Evolutionary conservation across 371 early-diverging fungal species (phyloP).

Genomic region (Chytridium lagenaria): DNA sequence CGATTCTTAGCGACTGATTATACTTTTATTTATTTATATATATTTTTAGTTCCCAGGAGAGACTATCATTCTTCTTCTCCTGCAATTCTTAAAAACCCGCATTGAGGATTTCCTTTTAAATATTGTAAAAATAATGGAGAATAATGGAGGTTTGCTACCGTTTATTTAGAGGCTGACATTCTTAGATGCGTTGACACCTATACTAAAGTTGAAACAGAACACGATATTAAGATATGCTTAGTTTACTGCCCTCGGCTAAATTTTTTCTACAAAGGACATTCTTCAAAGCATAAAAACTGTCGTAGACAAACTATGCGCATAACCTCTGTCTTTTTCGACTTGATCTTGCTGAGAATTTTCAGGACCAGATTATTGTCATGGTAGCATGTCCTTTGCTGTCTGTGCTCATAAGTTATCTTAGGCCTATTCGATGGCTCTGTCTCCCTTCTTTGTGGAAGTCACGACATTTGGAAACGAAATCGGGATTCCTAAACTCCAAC

Average conservation of each 20-base stretch:
- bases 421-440: conserved; percentile 18
- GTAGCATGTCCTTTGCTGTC: neutral
- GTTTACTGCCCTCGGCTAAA: neutral
- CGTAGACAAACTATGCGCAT: neutral
- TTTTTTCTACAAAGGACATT: neutral
- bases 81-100: neutral
- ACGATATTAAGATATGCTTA: neutral
- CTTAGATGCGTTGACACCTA: neutral
- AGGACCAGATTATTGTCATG: conserved; percentile 7
- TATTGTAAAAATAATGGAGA: neutral
- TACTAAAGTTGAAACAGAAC: neutral
- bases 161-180: too few species aligned
- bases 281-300: neutral
- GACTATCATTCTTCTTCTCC: neutral
- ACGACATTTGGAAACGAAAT: conserved; percentile 10
- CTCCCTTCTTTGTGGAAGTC: conserved; percentile 37
- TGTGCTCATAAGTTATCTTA: neutral
- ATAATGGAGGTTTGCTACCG: too few species aligned
- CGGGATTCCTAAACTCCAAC: conserved; percentile 39
- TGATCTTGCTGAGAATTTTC: neutral
- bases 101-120: conserved; percentile 1
- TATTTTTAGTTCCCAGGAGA: neutral
- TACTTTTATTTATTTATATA: neutral
- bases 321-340: neutral
- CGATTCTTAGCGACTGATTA: neutral